Percentiles rank a stretch among this genome's conserved stretches.
These are phyloP conservation scores for Aspergillus spinulosporus DNA, from an alignment of 2,329 filamentous ascomycete species.

Conservation along the genomic window DNA sequence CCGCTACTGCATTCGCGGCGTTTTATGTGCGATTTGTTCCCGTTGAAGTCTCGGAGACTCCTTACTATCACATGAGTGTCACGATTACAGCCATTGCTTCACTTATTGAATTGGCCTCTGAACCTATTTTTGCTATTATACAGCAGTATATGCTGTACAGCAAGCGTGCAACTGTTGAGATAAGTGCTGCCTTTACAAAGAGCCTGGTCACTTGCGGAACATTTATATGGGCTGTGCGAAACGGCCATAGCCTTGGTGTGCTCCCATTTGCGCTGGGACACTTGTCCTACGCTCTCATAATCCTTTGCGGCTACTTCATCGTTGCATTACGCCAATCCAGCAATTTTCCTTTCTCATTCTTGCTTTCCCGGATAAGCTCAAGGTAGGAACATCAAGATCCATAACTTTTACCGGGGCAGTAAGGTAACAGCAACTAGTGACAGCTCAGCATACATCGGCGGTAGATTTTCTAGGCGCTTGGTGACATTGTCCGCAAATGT, in stretches of 20 bases:
- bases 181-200: constrained; percentile 73
- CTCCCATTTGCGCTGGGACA: constrained; percentile 90
- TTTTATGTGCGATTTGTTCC: constrained; percentile 64
- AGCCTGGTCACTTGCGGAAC: constrained; percentile 72
- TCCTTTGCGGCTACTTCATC: constrained; percentile 70
- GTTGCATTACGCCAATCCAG: constrained; percentile 60
- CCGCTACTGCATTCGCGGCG: constrained; percentile 64
- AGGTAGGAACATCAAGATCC: constrained; percentile 37
- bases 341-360: constrained; percentile 66
- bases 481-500: constrained; percentile 75
- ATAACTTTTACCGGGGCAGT: background rate
- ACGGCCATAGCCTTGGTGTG: constrained; percentile 64
- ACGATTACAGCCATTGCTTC: constrained; percentile 58
- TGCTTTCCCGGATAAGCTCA: constrained; percentile 49
- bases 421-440: constrained; percentile 25
- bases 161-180: constrained; percentile 78
- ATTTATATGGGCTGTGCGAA: constrained; percentile 63
- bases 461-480: constrained; percentile 68
- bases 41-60: constrained; percentile 54
- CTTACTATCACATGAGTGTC: constrained; percentile 63
- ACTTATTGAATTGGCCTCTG: constrained; percentile 74
- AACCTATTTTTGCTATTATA: constrained; percentile 85
- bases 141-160: constrained; percentile 80
- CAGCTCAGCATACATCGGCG: constrained; percentile 51
- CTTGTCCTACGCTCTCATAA: constrained; percentile 67